phyloP scores from a whole-genome alignment of 257 asterid genomes.

The Prunella vulgaris region DNA sequence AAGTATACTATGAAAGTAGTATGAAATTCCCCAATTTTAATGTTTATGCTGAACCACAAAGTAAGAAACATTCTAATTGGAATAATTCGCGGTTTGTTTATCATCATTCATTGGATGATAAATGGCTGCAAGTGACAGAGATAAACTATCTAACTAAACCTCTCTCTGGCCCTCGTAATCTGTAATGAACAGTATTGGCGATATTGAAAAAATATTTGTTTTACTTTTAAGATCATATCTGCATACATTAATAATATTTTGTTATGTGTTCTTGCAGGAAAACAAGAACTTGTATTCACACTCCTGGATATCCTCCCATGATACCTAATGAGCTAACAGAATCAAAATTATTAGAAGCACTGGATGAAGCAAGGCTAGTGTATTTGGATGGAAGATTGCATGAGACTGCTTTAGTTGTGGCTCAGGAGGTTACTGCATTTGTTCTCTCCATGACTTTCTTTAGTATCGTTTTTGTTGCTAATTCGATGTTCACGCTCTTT shows the following conservation, averaged over 20 bases:
- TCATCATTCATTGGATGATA: background rate
- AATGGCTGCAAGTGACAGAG: background rate
- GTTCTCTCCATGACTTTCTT: slow-evolving; percentile 13
- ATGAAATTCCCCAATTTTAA: background rate
- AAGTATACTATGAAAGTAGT: background rate
- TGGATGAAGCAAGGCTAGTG: slow-evolving; percentile 68
- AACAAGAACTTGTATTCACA: slow-evolving; percentile 95
- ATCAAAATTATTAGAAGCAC: slow-evolving; percentile 51
- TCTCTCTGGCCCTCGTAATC: background rate
- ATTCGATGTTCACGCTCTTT: slow-evolving; percentile 5
- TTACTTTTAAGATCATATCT: background rate
- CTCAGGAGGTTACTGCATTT: slow-evolving; percentile 66
- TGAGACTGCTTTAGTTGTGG: slow-evolving; percentile 78
- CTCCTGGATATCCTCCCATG: slow-evolving; percentile 96
- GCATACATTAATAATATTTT: background rate
- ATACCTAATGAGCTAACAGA: slow-evolving; percentile 71
- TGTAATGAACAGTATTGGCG: background rate
- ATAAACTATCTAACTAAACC: background rate
- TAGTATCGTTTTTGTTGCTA: background rate
- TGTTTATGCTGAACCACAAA: background rate
- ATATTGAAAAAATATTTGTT: background rate
- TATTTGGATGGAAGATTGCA: slow-evolving; percentile 77
- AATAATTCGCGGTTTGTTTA: too few relatives aligned
- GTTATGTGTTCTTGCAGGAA: slow-evolving; percentile 50
- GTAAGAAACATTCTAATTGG: background rate